Evolutionary conservation across 495 filamentous ascomycete species (phyloP), one percentile per base, ranked within the genome.

Genomic region (Trichoderma asperelloides): DNA sequence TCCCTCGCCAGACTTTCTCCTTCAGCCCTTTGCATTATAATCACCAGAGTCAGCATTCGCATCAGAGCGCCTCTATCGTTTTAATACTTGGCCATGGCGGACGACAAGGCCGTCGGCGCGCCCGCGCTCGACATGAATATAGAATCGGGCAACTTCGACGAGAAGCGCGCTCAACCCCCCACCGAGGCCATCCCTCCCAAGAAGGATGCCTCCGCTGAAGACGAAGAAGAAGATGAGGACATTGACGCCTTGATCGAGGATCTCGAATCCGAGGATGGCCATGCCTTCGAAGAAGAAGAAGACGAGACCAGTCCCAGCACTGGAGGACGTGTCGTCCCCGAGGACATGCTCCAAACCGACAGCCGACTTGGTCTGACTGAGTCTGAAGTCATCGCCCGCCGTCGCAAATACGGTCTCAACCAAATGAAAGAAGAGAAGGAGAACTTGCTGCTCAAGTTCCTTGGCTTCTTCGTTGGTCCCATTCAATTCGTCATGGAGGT

Each of bases 401-500:
- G 90, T 63, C 90, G 84, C 76, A 92, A 90, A 77, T 92, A 89
- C 78, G 92, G 92, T 77, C 80, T 90, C 73, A 96, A 96, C 72
- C 85, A 89, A 75, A 89, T 96, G 88, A 92, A 90, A 77, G 89
- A 94, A 77, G 89, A 94, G 78, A 95, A 92, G 78, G 86, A 89
- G 74, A 94, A 91, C 71, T 74, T 91, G n/a, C 75, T 93, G 63
- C 81, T 93, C 69, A 92, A 95, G 79, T 96, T 96, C 74, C 75
- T 96, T 27, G 80, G 78, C 68, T 95, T 89, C 80, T 96, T 96
- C 79, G 82, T 93, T 70, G 92, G 92, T 69, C 92, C 92, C 40
- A 93, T 96, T 72, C 92, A 96, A 75, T 93, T 92, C 78, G 92
- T 96, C 74, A 96, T 96, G 92, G 90, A 94, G 85, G 89, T 91